These are phyloP conservation scores for Wickerhamomyces silvicola DNA, from an alignment of 805 yeast genomes.

Conservation along the genomic window DNA sequence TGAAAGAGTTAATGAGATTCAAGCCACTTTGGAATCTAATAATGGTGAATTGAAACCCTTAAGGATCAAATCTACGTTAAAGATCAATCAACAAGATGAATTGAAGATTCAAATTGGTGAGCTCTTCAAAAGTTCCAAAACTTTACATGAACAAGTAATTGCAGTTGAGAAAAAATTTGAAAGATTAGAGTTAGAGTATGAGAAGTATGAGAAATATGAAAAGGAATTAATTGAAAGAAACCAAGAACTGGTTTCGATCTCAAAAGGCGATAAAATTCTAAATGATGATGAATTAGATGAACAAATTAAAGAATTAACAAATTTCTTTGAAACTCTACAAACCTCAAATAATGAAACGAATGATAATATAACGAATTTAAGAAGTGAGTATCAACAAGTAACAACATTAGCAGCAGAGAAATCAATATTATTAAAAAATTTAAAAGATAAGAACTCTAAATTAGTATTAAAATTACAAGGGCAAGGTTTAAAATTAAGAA, in stretches of 20 bases:
- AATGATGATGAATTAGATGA: slow-evolving; percentile 27
- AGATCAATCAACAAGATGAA: slow-evolving; percentile 35
- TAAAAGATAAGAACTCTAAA: slow-evolving; percentile 20
- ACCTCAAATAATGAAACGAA: slow-evolving; percentile 19
- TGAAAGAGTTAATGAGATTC: slow-evolving; percentile 25
- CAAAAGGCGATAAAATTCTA: slow-evolving; percentile 20
- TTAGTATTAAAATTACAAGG: slow-evolving; percentile 28
- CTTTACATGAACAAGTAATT: slow-evolving; percentile 13
- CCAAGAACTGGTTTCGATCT: slow-evolving; percentile 1
- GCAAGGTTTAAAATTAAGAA: slow-evolving; percentile 25
- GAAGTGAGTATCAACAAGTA: slow-evolving; percentile 37
- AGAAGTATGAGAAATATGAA: slow-evolving; percentile 10
- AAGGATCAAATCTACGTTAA: slow-evolving; percentile 31
- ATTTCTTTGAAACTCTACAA: slow-evolving; percentile 33
- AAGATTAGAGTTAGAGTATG: slow-evolving; percentile 16
- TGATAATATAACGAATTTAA: slow-evolving; percentile 11
- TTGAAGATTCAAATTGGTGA: slow-evolving; percentile 34
- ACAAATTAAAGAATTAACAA: slow-evolving; percentile 20
- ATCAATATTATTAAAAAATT: slow-evolving; percentile 22
- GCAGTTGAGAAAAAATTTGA: slow-evolving; percentile 14
- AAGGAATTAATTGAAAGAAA: slow-evolving; percentile 4
- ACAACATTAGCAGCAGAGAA: slow-evolving; percentile 44
- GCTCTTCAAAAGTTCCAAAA: slow-evolving; percentile 26
- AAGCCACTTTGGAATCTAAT: slow-evolving; percentile 18
- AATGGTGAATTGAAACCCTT: slow-evolving; percentile 18